Evolutionary conservation across 116 monocot species (phyloP).

Genomic region (Trichopus zeylanicus): DNA sequence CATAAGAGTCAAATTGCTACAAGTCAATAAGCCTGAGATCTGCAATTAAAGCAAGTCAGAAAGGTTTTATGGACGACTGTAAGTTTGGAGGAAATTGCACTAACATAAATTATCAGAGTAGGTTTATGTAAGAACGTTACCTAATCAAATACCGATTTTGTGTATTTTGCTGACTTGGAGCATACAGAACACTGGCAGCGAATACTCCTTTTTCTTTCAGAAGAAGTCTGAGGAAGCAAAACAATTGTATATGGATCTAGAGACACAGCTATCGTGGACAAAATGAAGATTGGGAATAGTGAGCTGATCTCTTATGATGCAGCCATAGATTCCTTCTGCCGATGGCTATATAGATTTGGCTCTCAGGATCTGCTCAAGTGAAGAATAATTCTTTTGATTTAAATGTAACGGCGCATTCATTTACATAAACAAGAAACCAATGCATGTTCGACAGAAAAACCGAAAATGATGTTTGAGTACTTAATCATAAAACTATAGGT

Average conservation of each 20-base stretch:
- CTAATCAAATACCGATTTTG: slow-evolving; percentile 66
- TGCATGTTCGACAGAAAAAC: no score
- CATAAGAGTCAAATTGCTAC: slow-evolving; percentile 65
- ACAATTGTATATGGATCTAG: slow-evolving; percentile 65
- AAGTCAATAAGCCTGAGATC: slow-evolving; percentile 87
- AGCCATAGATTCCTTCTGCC: slow-evolving; percentile 36
- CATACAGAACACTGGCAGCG: slow-evolving; percentile 68
- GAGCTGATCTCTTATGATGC: slow-evolving; percentile 74
- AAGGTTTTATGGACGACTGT: no score
- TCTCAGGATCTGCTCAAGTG: no score
- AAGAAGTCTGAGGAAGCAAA: slow-evolving; percentile 32
- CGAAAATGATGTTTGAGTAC: no score
- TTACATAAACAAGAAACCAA: no score
- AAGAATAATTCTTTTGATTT: no score
- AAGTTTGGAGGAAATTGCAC: not conserved
- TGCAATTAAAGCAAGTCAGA: slow-evolving; percentile 29
- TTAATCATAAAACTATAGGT: no score
- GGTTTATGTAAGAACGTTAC: no score
- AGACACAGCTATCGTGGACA: slow-evolving; percentile 75
- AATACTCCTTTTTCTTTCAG: slow-evolving; percentile 57
- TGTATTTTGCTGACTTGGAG: slow-evolving; percentile 63
- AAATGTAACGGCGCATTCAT: no score
- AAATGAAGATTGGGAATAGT: slow-evolving; percentile 74
- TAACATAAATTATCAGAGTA: not conserved
- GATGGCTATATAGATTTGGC: no score